Base-by-base conservation (phyloP, 768 basidiomycete genomes). In the Mycena vulgaris region DNA sequence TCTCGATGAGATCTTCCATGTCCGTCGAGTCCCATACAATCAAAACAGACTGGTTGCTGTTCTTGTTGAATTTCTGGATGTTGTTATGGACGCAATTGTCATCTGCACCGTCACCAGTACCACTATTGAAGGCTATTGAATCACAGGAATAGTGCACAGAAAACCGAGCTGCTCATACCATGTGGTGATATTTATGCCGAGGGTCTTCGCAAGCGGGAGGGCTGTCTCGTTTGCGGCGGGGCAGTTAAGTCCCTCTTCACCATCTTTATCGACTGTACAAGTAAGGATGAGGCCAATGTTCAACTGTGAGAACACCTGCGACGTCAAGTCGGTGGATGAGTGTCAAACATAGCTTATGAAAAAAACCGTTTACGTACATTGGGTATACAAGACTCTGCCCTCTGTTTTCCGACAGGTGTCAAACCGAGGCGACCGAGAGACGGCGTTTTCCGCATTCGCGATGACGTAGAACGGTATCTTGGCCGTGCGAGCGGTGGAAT, bases 211-310 rank as follows among this genome's bases (percentile, higher is more conserved):
- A 25, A 74, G 73, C 23, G 78, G 78, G 59, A 71, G 63, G 7
- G 77, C 60, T 9, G 78, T 79, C 9, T 63, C 55, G 13, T 75
- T 56, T 2, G 78, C 77, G 31, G 73, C 72, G 33, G 75, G 73
- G 47, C 75, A 77, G 21, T 42, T 42, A 8, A 59, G 57, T 13
- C 57, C 57, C 40, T 74, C 74, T 31, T 68, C 68, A 27, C 76
- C 75, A 28, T 76, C 77, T 31, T 66, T 70, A 56, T 76, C 76
- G 27, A 70, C 65, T 2, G 75, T 73, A 49, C 77, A 79, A 62
- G 74, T 72, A 35, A 78, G 68, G 40, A 79, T 76, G 42, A 77
- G 75, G n/a, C 78, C 76, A 49, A 78, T 75, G 49, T 76, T 70
- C 70, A 75, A 68, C 17, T 71, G 71, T 19, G 71, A 73, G 53